Evolutionary conservation across 2,329 filamentous ascomycete species (phyloP).

Genomic region (Exophiala alcalophila): DNA sequence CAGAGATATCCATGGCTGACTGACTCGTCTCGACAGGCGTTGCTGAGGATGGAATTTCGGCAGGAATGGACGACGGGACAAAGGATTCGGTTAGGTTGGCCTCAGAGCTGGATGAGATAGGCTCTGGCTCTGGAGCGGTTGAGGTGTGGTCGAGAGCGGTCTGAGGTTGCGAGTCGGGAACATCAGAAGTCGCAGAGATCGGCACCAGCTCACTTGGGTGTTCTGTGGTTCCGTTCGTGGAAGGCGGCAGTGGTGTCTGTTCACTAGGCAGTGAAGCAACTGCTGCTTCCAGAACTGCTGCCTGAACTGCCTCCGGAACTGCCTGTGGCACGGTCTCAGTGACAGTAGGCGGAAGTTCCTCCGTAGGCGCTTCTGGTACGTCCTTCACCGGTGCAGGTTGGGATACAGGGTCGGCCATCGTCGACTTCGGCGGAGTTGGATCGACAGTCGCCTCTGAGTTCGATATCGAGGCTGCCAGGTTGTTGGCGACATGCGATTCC

Average conservation of each 20-base stretch:
- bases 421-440: constrained; percentile 10
- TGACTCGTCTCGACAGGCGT: constrained; percentile 15
- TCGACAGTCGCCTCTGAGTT: constrained; percentile 24
- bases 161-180: constrained; percentile 25
- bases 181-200: constrained; percentile 2
- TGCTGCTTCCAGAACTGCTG: constrained; percentile 1
- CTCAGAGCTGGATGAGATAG: constrained; percentile 12
- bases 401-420: constrained; percentile 5
- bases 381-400: constrained; percentile 8
- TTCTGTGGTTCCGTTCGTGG: constrained; percentile 14
- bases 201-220: constrained; percentile 6
- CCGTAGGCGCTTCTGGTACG: constrained; percentile 6
- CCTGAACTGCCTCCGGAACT: constrained; percentile 11
- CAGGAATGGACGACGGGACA: constrained; percentile 26
- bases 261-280: constrained; percentile 1
- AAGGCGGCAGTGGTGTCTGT: neutral
- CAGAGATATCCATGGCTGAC: constrained; percentile 17
- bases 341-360: too few species aligned
- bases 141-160: constrained; percentile 6
- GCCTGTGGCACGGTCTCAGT: constrained; percentile 11
- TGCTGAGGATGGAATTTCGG: constrained; percentile 22
- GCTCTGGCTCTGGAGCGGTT: constrained; percentile 4
- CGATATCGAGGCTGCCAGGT: constrained; percentile 28
- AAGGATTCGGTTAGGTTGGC: constrained; percentile 19
- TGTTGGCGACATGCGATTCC: constrained; percentile 24